Percentiles rank a stretch among this genome's conserved stretches.
Conservation (phyloP, 2,329 filamentous ascomycete species). For the Penicillium sp. region DNA sequence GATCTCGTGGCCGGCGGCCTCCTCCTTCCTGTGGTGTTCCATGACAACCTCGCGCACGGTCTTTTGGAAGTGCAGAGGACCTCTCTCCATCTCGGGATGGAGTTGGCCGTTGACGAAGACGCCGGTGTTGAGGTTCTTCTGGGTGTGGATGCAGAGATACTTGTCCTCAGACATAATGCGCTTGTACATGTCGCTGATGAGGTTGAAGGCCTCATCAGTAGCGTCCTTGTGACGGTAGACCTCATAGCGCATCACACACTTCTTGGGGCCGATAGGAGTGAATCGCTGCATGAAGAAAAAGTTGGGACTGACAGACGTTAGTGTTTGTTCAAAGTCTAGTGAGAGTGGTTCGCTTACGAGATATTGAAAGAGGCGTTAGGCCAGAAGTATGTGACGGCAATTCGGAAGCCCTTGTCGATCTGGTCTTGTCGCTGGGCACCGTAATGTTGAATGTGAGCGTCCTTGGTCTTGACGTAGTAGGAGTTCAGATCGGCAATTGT, state of each 20-base stretch:
- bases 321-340: neutral
- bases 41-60: slow-evolving; percentile 49
- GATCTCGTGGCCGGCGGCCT: slow-evolving; percentile 45
- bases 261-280: slow-evolving; percentile 52
- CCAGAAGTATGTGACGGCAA: slow-evolving; percentile 31
- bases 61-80: slow-evolving; percentile 55
- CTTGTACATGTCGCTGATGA: slow-evolving; percentile 59
- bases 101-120: slow-evolving; percentile 61
- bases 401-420: slow-evolving; percentile 22
- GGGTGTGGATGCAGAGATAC: slow-evolving; percentile 55
- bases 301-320: slow-evolving; percentile 39
- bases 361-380: slow-evolving; percentile 25
- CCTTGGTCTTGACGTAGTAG: slow-evolving; percentile 51
- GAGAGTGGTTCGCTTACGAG: slow-evolving; percentile 17
- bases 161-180: slow-evolving; percentile 64
- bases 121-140: slow-evolving; percentile 58
- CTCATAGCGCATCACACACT: slow-evolving; percentile 58
- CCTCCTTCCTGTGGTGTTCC: slow-evolving; percentile 47
- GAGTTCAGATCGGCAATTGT: slow-evolving; percentile 54
- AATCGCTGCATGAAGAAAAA: slow-evolving; percentile 65
- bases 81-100: slow-evolving; percentile 58
- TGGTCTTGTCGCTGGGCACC: slow-evolving; percentile 25
- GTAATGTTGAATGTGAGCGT: slow-evolving; percentile 49
- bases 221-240: slow-evolving; percentile 61
- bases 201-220: slow-evolving; percentile 55